Conservation (phyloP, 768 basidiomycete genomes). For the Sporobolomyces pararoseus region DNA sequence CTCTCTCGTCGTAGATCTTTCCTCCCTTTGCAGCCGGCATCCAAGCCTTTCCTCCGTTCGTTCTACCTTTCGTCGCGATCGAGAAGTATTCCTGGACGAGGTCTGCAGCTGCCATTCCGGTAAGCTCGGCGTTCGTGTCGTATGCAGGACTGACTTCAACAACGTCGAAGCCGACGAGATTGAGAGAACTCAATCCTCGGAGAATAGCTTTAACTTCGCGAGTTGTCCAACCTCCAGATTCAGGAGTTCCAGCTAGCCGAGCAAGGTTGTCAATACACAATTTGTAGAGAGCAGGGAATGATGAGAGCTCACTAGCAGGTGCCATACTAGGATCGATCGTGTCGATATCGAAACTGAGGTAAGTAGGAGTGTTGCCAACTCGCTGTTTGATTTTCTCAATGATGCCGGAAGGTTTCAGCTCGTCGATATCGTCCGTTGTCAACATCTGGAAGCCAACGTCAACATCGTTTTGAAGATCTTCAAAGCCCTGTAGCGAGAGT, state of each 20-base stretch:
- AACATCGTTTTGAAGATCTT: slow-evolving; percentile 30
- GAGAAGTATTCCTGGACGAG: slow-evolving; percentile 31
- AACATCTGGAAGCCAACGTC: slow-evolving; percentile 32
- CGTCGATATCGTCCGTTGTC: slow-evolving; percentile 36
- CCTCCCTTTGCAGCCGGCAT: slow-evolving; percentile 45
- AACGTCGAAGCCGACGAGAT: slow-evolving; percentile 71
- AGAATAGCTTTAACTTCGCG: slow-evolving; percentile 76
- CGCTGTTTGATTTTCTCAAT: slow-evolving; percentile 65
- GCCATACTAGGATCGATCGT: slow-evolving; percentile 76
- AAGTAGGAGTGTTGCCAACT: slow-evolving; percentile 70
- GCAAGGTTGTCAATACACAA: not conserved
- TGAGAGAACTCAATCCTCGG: slow-evolving; percentile 71
- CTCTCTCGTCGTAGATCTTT: slow-evolving; percentile 9
- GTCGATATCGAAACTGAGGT: slow-evolving; percentile 69
- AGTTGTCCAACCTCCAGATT: slow-evolving; percentile 78
- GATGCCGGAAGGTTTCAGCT: slow-evolving; percentile 57
- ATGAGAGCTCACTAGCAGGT: slow-evolving; percentile 54
- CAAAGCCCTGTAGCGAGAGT: slow-evolving; percentile 55
- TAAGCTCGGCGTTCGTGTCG: slow-evolving; percentile 41
- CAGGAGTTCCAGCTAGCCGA: slow-evolving; percentile 69
- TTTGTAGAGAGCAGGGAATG: not conserved
- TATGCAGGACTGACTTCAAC: slow-evolving; percentile 67
- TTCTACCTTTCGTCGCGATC: slow-evolving; percentile 25
- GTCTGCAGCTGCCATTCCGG: slow-evolving; percentile 34
- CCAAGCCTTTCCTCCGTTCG: slow-evolving; percentile 52